Conservation (phyloP, 169 alveolate genomes). For the Amoebophrya sp. region DNA sequence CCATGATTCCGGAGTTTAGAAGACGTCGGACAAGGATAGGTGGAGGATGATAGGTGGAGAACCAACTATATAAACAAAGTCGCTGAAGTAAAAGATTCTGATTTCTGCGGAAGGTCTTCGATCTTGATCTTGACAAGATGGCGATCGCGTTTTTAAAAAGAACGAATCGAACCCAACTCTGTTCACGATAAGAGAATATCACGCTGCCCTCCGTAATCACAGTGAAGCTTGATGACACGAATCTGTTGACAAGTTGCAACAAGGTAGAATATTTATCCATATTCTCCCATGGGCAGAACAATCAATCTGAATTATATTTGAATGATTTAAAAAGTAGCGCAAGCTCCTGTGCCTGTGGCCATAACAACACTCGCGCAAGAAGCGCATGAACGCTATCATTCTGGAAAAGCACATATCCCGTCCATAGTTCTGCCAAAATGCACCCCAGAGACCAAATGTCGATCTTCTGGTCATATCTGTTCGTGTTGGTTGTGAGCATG, state of each 20-base stretch:
- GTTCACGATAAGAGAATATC: too few relatives aligned
- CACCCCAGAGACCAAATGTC: constrained; percentile 93
- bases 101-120: neutral
- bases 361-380: constrained; percentile 54
- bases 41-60: neutral
- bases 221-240: neutral
- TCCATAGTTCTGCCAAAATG: constrained; percentile 83
- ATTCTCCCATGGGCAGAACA: neutral
- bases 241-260: constrained; percentile 11
- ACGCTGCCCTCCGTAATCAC: too few relatives aligned
- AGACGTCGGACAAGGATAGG: constrained; percentile 32
- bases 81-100: neutral
- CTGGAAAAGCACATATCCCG: constrained; percentile 65
- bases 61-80: neutral
- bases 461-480: constrained; percentile 88
- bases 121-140: too few relatives aligned
- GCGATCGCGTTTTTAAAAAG: too few relatives aligned
- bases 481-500: too few relatives aligned
- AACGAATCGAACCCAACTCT: too few relatives aligned
- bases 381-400: constrained; percentile 65
- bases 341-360: neutral
- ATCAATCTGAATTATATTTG: neutral
- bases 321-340: neutral
- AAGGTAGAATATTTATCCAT: neutral
- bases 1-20: neutral